Base-by-base conservation (phyloP, 306 rosid genomes). In the Herpetospermum pedunculosum region DNA sequence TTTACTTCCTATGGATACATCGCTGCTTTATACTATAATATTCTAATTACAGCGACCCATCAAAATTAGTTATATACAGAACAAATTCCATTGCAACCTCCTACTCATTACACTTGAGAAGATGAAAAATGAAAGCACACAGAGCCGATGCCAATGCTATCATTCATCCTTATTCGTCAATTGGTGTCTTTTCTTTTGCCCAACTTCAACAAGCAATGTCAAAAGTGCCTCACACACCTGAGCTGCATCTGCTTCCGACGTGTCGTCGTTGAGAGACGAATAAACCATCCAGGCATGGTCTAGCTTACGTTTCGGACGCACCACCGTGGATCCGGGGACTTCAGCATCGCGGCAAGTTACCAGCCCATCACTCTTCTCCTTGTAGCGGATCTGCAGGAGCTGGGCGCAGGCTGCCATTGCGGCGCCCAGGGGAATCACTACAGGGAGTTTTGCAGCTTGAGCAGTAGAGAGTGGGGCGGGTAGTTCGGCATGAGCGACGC, bases 241-340 rank as follows among this genome's bases (percentile, higher is more conserved):
- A 77, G 96, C 77, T 8, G 99, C 97, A 68, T 95, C 92, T 43
- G 92, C 96, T 77, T 95, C 96, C 0, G 77, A 29, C 55, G 83
- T 80, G 78, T 91, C 86, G 44, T 89, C 86, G 28, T 85, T 82
- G 52, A 83, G 71, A 2, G 92, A 88, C 2, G 99, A 89, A 73
- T 91, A 91, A 73, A 91, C 99, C 99, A 95, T 95, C 99, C 99
- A 95, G 30, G 95, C 96, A 81, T 95, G 97, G 85, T 89, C 99
- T 74, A 95, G 43, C 77, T 87, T 95, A 37, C 92, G 89, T 35
- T 70, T 86, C 0, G 97, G 99, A 50, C 89, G 82, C 26, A 95
- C 99, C 14, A 95, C 96, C 40, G 90, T 73, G 1, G 99, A 95
- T 43, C 97, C 96, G 0, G 97, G 97, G 82, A 95, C 97, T 83